Evolutionary conservation across 306 rosid species (phyloP).

Genomic region (Alnus rubra): DNA sequence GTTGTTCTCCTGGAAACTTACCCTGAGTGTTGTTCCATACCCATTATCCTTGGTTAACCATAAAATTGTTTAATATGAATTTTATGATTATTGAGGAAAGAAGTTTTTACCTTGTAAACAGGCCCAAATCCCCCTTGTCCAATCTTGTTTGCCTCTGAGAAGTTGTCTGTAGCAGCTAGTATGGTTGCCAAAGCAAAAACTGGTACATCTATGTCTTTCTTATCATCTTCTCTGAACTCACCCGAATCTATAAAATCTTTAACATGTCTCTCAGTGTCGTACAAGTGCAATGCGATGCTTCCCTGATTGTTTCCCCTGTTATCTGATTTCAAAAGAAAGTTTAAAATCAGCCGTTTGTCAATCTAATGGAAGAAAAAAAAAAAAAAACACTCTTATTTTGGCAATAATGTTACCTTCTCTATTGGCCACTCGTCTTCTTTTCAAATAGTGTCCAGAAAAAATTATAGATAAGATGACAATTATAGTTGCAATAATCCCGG

Average conservation of each 20-base stretch:
- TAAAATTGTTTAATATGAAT: neutral
- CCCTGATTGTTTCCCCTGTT: neutral
- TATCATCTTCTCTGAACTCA: constrained; percentile 20
- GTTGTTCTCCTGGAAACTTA: constrained; percentile 8
- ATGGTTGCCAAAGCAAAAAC: constrained; percentile 17
- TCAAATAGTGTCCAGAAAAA: neutral
- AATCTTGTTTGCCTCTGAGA: neutral
- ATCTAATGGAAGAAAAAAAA: too few species aligned
- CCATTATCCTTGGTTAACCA: neutral
- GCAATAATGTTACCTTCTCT: constrained; percentile 14
- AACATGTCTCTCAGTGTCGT: constrained; percentile 2
- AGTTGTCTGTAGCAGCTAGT: neutral
- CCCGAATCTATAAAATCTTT: neutral
- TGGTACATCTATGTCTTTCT: constrained; percentile 21
- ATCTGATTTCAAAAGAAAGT: neutral
- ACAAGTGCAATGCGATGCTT: neutral
- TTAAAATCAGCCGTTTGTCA: neutral
- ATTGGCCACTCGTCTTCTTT: neutral
- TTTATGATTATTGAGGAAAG: neutral
- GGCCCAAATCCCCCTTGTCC: neutral
- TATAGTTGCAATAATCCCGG: neutral
- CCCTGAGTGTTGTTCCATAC: constrained; percentile 17
- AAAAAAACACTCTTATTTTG: too few species aligned
- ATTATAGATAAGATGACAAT: neutral
- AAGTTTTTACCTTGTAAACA: neutral